Evolutionary conservation across 257 asterid genomes (phyloP).

Genomic region (Rauvolfia tetraphylla): DNA sequence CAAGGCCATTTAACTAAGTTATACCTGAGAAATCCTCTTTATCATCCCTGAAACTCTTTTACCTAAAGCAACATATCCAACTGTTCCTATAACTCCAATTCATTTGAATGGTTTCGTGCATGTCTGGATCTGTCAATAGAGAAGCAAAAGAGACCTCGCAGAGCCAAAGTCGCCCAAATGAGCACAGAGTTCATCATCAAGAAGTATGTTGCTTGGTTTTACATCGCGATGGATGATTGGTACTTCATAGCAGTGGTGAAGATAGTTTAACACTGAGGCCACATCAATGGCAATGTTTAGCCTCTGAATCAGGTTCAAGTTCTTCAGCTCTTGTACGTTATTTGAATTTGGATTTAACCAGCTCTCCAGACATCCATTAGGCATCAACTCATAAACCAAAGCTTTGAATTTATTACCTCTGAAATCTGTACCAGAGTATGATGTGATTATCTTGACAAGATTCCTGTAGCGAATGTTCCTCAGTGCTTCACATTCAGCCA

Average conservation of each 20-base stretch:
- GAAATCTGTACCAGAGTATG: slow-evolving; percentile 27
- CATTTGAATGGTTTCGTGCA: neutral
- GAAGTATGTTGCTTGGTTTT: slow-evolving; percentile 31
- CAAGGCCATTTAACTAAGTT: too few species aligned
- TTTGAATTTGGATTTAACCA: slow-evolving; percentile 15
- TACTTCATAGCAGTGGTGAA: slow-evolving; percentile 19
- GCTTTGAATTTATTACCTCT: slow-evolving; percentile 28
- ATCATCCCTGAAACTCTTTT: too few species aligned
- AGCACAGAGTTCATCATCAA: slow-evolving; percentile 24
- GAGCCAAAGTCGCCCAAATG: slow-evolving; percentile 34
- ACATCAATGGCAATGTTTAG: slow-evolving; percentile 28
- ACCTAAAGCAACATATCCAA: slow-evolving; percentile 19
- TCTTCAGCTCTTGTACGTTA: neutral
- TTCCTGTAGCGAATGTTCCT: slow-evolving; percentile 25
- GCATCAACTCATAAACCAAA: slow-evolving; percentile 20
- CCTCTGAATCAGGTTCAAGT: slow-evolving; percentile 17
- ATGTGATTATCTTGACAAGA: slow-evolving; percentile 27
- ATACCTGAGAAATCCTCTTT: too few species aligned
- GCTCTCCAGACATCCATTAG: slow-evolving; percentile 18
- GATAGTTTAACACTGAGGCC: slow-evolving; percentile 24
- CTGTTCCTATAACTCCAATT: slow-evolving; percentile 12
- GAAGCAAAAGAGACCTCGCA: slow-evolving; percentile 22
- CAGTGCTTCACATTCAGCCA: slow-evolving; percentile 26
- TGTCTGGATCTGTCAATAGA: neutral
- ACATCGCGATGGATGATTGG: slow-evolving; percentile 26